phyloP scores from a whole-genome alignment of 257 asterid species.

The Coffea eugenioides region DNA sequence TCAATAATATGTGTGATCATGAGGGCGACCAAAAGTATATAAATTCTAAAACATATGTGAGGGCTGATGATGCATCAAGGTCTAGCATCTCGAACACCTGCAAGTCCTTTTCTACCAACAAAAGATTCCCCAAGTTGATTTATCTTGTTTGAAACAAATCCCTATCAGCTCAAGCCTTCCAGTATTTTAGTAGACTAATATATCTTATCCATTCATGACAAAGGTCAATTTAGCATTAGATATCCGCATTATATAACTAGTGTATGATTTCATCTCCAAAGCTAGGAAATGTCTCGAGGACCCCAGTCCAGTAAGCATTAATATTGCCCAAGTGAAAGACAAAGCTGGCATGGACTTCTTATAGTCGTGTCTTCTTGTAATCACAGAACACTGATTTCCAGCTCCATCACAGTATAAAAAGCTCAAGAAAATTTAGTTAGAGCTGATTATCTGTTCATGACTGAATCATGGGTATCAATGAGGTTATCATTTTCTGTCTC shows the following conservation, averaged over 20 bases:
- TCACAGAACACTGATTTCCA: background rate
- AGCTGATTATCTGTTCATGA: background rate
- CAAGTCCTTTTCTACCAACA: no score
- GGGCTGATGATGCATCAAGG: no score
- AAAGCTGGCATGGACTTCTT: background rate
- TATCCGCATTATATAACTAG: background rate
- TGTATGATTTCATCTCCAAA: background rate
- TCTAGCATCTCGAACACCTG: no score
- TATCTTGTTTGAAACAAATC: background rate
- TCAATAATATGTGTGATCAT: no score
- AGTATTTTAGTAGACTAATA: no score
- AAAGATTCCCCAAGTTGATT: no score
- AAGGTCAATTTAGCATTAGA: background rate
- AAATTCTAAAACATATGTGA: no score
- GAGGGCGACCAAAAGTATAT: no score
- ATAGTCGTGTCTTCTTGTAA: background rate
- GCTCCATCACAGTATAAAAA: background rate
- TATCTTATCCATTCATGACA: background rate
- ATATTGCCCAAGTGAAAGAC: background rate
- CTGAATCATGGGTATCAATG: constrained; percentile 16
- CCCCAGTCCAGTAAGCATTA: background rate
- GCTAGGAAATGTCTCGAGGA: background rate
- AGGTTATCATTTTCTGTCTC: constrained; percentile 13
- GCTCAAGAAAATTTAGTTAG: background rate
- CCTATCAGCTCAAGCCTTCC: background rate